phyloP scores from a whole-genome alignment of 371 early-diverging fungal species.

The Blyttiomyces sp. region DNA sequence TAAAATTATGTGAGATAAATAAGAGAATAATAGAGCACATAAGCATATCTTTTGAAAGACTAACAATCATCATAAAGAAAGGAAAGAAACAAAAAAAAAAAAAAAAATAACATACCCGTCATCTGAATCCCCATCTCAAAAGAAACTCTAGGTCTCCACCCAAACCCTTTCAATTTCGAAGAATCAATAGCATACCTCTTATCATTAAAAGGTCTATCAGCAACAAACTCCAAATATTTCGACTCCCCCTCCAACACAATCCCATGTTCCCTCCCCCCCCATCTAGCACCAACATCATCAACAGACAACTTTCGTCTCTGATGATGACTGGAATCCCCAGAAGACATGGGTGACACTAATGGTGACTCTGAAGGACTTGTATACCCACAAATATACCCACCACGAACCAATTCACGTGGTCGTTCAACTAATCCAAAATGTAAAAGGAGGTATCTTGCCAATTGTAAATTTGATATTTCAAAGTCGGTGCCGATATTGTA shows the following conservation, averaged over 20 bases:
- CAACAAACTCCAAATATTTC: constrained; percentile 59
- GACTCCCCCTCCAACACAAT: constrained; percentile 17
- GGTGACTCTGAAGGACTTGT: too few species aligned
- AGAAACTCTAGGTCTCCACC: constrained; percentile 66
- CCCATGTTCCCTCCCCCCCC: constrained; percentile 5
- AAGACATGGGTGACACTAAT: too few species aligned
- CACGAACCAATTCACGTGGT: too few species aligned
- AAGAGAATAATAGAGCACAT: too few species aligned
- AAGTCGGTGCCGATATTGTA: constrained; percentile 81
- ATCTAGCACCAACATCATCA: too few species aligned
- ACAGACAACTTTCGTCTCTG: too few species aligned
- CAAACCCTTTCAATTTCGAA: constrained; percentile 60
- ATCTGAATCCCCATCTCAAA: constrained; percentile 68
- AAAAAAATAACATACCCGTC: constrained; percentile 33
- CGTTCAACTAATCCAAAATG: constrained; percentile 10
- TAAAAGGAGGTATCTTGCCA: constrained; percentile 60
- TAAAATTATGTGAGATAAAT: constrained; percentile 15
- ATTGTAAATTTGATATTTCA: constrained; percentile 71
- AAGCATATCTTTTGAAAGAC: too few species aligned
- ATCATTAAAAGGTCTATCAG: constrained; percentile 82
- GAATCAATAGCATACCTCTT: constrained; percentile 75
- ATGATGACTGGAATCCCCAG: too few species aligned
- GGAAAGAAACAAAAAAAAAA: too few species aligned
- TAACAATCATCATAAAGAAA: too few species aligned
- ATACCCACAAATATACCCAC: too few species aligned